Percentiles rank a stretch among this genome's conserved stretches.
Conservation (phyloP, 805 yeast species). For the Tetrapisispora taiwanensis region DNA sequence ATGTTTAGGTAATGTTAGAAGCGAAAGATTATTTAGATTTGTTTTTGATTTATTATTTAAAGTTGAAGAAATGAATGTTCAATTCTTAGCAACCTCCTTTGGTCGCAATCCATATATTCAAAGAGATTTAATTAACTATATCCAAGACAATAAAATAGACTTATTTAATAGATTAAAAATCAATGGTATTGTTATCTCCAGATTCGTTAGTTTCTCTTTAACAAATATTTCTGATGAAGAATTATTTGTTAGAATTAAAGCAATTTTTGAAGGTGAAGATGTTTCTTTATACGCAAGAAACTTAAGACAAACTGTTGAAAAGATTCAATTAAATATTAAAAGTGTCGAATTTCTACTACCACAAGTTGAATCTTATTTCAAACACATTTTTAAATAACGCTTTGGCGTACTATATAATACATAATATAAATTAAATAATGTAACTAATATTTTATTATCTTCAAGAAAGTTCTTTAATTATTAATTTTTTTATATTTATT, state of each 20-base stretch:
- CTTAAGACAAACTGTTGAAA: slow-evolving; percentile 12
- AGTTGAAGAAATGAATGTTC: slow-evolving; percentile 43
- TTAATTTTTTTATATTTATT: background rate
- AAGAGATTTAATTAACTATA: slow-evolving; percentile 36
- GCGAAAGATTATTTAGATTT: slow-evolving; percentile 28
- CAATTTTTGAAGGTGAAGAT: slow-evolving; percentile 26
- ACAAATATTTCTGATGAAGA: slow-evolving; percentile 32
- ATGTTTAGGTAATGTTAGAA: slow-evolving; percentile 39
- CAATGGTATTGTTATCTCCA: slow-evolving; percentile 38
- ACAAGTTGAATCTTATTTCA: slow-evolving; percentile 2
- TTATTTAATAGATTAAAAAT: slow-evolving; percentile 35
- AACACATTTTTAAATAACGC: background rate
- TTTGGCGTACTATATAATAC: no score
- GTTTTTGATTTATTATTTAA: slow-evolving; percentile 32
- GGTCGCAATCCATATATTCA: slow-evolving; percentile 35
- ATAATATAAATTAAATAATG: no score
- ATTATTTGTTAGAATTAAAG: slow-evolving; percentile 28
- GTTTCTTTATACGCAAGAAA: slow-evolving; percentile 11
- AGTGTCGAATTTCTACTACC: background rate
- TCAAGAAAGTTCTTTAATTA: no score
- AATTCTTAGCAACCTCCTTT: slow-evolving; percentile 38
- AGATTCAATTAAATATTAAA: slow-evolving; percentile 8
- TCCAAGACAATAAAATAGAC: slow-evolving; percentile 33
- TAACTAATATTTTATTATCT: no score
- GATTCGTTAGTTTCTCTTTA: slow-evolving; percentile 31